These are phyloP conservation scores for Inosperma sp. DNA, from an alignment of 768 basidiomycete species.

Conservation along the genomic window DNA sequence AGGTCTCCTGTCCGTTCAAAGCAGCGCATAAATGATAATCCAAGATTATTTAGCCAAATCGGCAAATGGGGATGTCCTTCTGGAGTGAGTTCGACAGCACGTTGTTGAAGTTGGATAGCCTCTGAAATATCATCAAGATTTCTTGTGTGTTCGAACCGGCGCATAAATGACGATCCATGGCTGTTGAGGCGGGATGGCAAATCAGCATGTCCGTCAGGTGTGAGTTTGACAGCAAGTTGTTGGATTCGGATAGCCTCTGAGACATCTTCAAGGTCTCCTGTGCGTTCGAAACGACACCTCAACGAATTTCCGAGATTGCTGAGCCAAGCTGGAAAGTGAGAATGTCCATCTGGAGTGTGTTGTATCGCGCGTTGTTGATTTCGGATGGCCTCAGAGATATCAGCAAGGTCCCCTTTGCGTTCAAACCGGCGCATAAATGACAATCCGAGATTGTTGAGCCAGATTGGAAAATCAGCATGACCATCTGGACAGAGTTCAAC, in stretches of 20 bases:
- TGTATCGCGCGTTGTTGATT: neutral
- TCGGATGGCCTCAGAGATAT: neutral
- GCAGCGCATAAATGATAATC: neutral
- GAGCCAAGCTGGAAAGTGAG: neutral
- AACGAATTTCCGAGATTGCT: slow-evolving; percentile 17
- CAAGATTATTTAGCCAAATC: neutral
- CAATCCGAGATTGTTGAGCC: slow-evolving; percentile 12
- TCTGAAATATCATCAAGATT: neutral
- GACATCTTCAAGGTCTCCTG: slow-evolving; percentile 6
- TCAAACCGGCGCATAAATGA: neutral
- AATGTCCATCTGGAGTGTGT: slow-evolving; percentile 6
- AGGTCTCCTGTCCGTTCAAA: slow-evolving; percentile 5
- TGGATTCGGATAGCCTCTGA: neutral
- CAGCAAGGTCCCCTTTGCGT: neutral
- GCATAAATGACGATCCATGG: neutral
- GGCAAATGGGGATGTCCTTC: neutral
- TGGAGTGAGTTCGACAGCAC: neutral
- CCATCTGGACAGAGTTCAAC: neutral
- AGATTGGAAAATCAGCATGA: slow-evolving; percentile 2
- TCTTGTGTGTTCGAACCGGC: neutral
- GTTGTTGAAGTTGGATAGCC: slow-evolving; percentile 10
- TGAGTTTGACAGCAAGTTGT: neutral
- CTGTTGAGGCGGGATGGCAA: neutral
- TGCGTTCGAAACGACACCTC: slow-evolving; percentile 6
- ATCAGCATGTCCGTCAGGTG: neutral